A percentile compares a stretch with the other conserved stretches of the same genome.
Conservation (phyloP, 768 basidiomycete genomes). For the Lactarius pseudohatsudake region DNA sequence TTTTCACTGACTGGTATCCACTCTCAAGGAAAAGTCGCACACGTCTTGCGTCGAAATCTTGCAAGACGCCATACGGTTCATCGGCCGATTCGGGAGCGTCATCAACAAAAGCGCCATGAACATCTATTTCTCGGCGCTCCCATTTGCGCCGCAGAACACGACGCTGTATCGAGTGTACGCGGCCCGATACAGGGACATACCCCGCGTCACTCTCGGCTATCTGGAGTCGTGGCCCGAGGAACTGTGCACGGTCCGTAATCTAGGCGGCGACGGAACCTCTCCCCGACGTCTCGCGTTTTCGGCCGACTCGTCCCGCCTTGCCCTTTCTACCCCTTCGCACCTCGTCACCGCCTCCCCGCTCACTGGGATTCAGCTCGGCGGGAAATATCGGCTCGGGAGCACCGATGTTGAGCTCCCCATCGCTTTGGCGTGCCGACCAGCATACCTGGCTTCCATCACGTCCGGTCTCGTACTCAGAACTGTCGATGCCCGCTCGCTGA, state of each 20-base stretch:
- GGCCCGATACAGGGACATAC: slow-evolving; percentile 20
- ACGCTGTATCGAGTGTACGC: slow-evolving; percentile 22
- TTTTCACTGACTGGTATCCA: not conserved
- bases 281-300: slow-evolving; percentile 21
- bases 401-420: slow-evolving; percentile 4
- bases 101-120: slow-evolving; percentile 20
- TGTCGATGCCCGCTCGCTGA: slow-evolving; percentile 9
- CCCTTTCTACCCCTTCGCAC: slow-evolving; percentile 15
- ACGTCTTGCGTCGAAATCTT: slow-evolving; percentile 14
- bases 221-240: slow-evolving; percentile 29
- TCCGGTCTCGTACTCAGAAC: slow-evolving; percentile 21
- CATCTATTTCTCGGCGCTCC: slow-evolving; percentile 19
- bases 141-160: slow-evolving; percentile 20
- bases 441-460: slow-evolving; percentile 10
- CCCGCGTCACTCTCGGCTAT: slow-evolving; percentile 33
- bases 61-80: slow-evolving; percentile 20
- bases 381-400: slow-evolving; percentile 14
- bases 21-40: not conserved
- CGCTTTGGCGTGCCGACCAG: slow-evolving; percentile 15
- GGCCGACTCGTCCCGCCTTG: slow-evolving; percentile 8
- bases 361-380: slow-evolving; percentile 17
- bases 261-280: slow-evolving; percentile 3
- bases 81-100: slow-evolving; percentile 19
- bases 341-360: slow-evolving; percentile 11
- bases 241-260: slow-evolving; percentile 19